Conservation (phyloP, 2,329 filamentous ascomycete species). For the Fusarium buxicola region DNA sequence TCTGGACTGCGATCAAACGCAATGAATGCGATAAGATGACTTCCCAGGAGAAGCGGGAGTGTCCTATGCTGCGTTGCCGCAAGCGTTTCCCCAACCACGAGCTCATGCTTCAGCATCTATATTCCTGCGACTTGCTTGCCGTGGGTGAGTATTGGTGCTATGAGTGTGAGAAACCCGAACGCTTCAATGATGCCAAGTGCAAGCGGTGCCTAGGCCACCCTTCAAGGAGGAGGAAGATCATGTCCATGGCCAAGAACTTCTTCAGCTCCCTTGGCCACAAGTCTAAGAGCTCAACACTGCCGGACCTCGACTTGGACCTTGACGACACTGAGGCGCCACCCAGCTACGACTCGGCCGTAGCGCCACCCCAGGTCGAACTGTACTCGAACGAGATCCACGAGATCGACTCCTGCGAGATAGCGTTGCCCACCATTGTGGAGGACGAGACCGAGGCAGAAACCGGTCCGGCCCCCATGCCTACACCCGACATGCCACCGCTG, state of each 20-base stretch:
- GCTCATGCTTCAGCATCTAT: constrained; percentile 65
- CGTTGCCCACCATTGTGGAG: constrained; percentile 48
- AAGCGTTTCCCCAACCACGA: constrained; percentile 64
- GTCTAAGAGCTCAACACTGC: constrained; percentile 51
- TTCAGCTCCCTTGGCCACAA: constrained; percentile 65
- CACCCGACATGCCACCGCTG: constrained; percentile 34
- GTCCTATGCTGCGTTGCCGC: constrained; percentile 64
- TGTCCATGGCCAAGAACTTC: constrained; percentile 65
- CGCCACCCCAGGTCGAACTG: constrained; percentile 55
- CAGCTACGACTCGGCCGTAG: constrained; percentile 58
- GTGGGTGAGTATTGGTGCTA: constrained; percentile 68
- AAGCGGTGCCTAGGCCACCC: constrained; percentile 62
- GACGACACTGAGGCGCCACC: constrained; percentile 56
- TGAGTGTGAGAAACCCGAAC: constrained; percentile 64
- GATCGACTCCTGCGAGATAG: constrained; percentile 62
- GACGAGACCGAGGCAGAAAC: constrained; percentile 39
- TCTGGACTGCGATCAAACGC: constrained; percentile 67
- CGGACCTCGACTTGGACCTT: constrained; percentile 45
- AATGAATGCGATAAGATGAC: constrained; percentile 62
- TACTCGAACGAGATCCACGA: constrained; percentile 64
- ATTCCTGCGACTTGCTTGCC: constrained; percentile 60
- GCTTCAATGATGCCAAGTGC: constrained; percentile 64
- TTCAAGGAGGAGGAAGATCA: constrained; percentile 63
- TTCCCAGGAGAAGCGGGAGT: constrained; percentile 60
- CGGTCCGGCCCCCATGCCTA: constrained; percentile 22